A percentile compares a stretch with the other conserved stretches of the same genome.
phyloP scores from a whole-genome alignment of 768 basidiomycete genomes.

The Suillus subaureus region DNA sequence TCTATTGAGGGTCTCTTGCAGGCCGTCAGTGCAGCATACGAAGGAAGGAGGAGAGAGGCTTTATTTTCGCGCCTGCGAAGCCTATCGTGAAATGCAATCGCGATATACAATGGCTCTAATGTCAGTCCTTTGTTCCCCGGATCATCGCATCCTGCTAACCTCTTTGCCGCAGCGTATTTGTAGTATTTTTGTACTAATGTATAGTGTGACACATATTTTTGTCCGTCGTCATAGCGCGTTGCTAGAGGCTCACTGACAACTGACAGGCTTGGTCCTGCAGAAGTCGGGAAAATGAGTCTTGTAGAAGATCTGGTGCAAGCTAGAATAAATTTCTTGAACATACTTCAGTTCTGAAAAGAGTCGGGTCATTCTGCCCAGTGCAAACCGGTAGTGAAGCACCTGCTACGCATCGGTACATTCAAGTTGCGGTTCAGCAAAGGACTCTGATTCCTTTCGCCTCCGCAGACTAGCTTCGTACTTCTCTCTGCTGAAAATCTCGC shows the following conservation, averaged over 20 bases:
- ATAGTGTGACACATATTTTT: background rate
- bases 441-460: conserved; percentile 41
- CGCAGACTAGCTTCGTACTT: conserved; percentile 54
- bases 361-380: background rate
- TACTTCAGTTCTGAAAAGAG: background rate
- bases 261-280: background rate
- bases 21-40: conserved; percentile 56
- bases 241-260: background rate
- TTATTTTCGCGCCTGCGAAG: conserved; percentile 52
- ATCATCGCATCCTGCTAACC: background rate
- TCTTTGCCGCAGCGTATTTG: conserved; percentile 2
- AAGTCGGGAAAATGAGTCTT: background rate
- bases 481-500: conserved; percentile 54
- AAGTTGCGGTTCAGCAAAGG: conserved; percentile 24
- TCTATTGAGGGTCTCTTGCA: conserved; percentile 60
- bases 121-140: conserved; percentile 2
- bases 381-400: background rate
- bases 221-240: background rate
- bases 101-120: background rate
- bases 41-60: conserved; percentile 45
- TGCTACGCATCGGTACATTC: background rate
- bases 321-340: background rate
- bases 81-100: conserved; percentile 22
- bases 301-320: background rate
- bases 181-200: conserved; percentile 7